Percentiles rank a stretch among this genome's conserved stretches.
These are phyloP conservation scores for Aspergillus phoenicis DNA, from an alignment of 2,329 filamentous ascomycete species.

Conservation along the genomic window DNA sequence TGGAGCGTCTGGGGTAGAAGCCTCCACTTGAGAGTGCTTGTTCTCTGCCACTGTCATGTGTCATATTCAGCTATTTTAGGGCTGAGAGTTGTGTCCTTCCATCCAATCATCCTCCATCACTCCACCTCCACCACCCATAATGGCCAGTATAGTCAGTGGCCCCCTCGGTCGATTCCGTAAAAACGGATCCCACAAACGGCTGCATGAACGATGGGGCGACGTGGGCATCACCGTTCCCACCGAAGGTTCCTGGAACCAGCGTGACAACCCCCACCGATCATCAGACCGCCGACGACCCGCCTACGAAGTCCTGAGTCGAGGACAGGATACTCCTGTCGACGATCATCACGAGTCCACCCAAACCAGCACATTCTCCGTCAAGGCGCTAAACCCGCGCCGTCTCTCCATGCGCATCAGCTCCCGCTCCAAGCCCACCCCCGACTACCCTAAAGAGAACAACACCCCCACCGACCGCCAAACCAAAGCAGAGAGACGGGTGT, in stretches of 20 bases:
- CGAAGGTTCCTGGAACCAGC: slow-evolving; percentile 43
- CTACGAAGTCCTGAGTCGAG: slow-evolving; percentile 17
- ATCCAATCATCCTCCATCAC: background rate
- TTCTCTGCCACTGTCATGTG: background rate
- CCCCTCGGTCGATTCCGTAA: slow-evolving; percentile 37
- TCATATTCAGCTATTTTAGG: background rate
- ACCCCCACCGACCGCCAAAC: slow-evolving; percentile 2
- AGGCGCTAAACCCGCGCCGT: slow-evolving; percentile 28
- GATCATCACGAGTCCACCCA: slow-evolving; percentile 9
- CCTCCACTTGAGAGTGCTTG: background rate
- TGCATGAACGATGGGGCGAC: slow-evolving; percentile 46
- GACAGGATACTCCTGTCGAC: background rate
- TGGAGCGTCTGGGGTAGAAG: background rate
- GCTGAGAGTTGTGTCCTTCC: background rate
- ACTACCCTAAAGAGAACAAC: slow-evolving; percentile 4
- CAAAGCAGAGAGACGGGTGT: slow-evolving; percentile 14
- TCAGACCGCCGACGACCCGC: slow-evolving; percentile 19
- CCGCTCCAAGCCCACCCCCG: slow-evolving; percentile 19
- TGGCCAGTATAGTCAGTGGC: slow-evolving; percentile 33
- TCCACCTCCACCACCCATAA: slow-evolving; percentile 11
- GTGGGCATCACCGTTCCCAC: slow-evolving; percentile 41
- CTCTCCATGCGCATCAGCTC: slow-evolving; percentile 33
- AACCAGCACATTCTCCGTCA: slow-evolving; percentile 26
- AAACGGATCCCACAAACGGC: slow-evolving; percentile 27
- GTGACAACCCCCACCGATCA: slow-evolving; percentile 30